Base-by-base conservation (phyloP, 2,329 filamentous ascomycete species). In the Thermomyces lanuginosus region DNA sequence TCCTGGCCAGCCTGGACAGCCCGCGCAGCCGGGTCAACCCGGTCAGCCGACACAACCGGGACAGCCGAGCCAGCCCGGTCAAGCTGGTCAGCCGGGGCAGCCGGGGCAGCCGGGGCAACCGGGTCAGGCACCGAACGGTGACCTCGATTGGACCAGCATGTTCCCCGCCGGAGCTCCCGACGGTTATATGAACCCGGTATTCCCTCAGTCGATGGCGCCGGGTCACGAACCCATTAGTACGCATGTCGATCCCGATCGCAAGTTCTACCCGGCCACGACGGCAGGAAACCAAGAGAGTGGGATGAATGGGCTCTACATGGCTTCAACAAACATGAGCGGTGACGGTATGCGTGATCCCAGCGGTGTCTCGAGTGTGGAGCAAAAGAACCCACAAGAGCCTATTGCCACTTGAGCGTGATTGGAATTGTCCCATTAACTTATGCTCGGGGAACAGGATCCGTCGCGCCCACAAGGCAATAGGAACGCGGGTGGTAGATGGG, bases 71-170 rank as follows among this genome's bases (percentile, higher is more conserved):
- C n/a, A n/a, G 25, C 26, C 39, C 25, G 45, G 43, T 37, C 51
- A 49, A 41, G 51, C 52, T 32, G 41, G 43, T 30, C 54, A 43
- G 41, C 38, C 49, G 42, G 51, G 56, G 30, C 53, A 56, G 44
- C 53, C 53, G 42, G 51, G 56, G 30, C 53, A 56, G 44, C 53
- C 53, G 42, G 54, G 51, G 48, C 66, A 67, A 41, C 66, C 66
- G 42, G 66, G 65, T 55, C 57, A 64, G 54, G 64, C 65, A 53
- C 69, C 72, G 31, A 39, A 46, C 30, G 65, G 60, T 60, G 56
- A 56, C 28, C 42, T 76, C 60, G 76, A 81, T 58, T 82, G 76
- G 76, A 67, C 74, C 46, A 68, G 76, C 51, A 77, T 82, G 71
- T 80, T 80, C 61, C 75, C 74, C 60, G 56, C 72, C 60, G 72